Evolutionary conservation across 2,329 filamentous ascomycete genomes (phyloP).

Genomic region (Rhinocladiella similis): DNA sequence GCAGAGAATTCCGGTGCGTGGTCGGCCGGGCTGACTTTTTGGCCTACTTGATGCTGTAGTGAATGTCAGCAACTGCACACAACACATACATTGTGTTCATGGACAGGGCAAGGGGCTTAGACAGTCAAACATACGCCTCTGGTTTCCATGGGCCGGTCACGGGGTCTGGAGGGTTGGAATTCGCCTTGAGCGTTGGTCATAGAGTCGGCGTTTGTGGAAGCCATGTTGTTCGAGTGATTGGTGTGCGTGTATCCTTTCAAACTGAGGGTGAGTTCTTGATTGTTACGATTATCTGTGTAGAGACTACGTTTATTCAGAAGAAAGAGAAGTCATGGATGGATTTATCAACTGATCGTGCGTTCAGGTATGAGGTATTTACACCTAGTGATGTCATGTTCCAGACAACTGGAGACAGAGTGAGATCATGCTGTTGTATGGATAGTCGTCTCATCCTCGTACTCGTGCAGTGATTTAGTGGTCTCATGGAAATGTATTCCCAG

Average conservation of each 20-base stretch:
- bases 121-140: slow-evolving; percentile 51
- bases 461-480: too few species aligned
- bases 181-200: slow-evolving; percentile 55
- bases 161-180: slow-evolving; percentile 54
- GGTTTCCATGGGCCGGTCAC: slow-evolving; percentile 54
- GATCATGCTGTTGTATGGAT: not conserved
- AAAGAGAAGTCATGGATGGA: too few species aligned
- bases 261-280: not conserved
- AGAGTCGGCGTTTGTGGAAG: slow-evolving; percentile 53
- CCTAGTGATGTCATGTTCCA: too few species aligned
- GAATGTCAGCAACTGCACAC: slow-evolving; percentile 12
- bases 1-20: slow-evolving; percentile 66
- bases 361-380: too few species aligned
- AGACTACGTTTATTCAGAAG: too few species aligned
- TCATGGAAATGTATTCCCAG: too few species aligned
- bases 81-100: not conserved
- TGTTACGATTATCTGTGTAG: too few species aligned
- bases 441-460: too few species aligned
- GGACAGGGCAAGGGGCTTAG: not conserved
- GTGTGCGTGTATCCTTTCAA: too few species aligned
- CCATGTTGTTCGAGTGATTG: slow-evolving; percentile 38
- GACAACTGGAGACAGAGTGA: not conserved
- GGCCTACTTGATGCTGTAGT: slow-evolving; percentile 63
- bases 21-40: slow-evolving; percentile 54
- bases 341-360: too few species aligned